Evolutionary conservation across 2,329 filamentous ascomycete genomes (phyloP), one percentile per base, ranked within the genome.

Genomic region (Microcyclospora pomicola): DNA sequence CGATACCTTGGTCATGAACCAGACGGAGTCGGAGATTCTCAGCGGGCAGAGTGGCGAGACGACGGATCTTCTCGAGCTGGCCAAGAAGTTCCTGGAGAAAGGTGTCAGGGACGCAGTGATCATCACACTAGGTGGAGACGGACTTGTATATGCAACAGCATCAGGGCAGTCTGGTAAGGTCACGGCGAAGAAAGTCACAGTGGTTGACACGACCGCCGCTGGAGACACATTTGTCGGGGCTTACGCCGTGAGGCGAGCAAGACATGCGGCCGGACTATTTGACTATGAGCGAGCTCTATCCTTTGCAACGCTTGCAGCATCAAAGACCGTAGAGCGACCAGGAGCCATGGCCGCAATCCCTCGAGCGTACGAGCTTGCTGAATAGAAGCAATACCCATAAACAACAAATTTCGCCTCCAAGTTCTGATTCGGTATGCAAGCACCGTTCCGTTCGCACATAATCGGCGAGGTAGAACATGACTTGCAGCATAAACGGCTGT

Each of bases 151-250:
- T 36, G 44, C 42, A 19, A 49, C 40, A 6, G 34, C 41, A n/a
- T 44, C 45, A 16, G 54, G 47, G 13, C 35, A 38, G 13, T 39
- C 37, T 15, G 53, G 50, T 29, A 48, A 48, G 30, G 39, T 55
- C 12, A 32, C 47, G 14, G 84, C 82, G 0, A 69, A 73, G 44
- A 80, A 81, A 59, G 80, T 84, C 13, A 63, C 71, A 40, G 88
- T 96, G 2, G 75, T 95, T 4, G 88, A 96, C 59, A 96, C 88
- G 1, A 96, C 88, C 6, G 88, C 82, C 2, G 91, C 91, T 5
- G 88, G 88, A 0, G 88, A 96, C 59, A 95, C 88, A 0, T 95
- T 95, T 62, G 83, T 92, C 5, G 88, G 91, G 2, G 81, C 76
- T 15, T 93, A 94, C 58, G 82, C 84, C 2, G 73, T 91, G 16